phyloP scores from a whole-genome alignment of 805 yeast genomes.

The Pichia rugopelliculosa region DNA sequence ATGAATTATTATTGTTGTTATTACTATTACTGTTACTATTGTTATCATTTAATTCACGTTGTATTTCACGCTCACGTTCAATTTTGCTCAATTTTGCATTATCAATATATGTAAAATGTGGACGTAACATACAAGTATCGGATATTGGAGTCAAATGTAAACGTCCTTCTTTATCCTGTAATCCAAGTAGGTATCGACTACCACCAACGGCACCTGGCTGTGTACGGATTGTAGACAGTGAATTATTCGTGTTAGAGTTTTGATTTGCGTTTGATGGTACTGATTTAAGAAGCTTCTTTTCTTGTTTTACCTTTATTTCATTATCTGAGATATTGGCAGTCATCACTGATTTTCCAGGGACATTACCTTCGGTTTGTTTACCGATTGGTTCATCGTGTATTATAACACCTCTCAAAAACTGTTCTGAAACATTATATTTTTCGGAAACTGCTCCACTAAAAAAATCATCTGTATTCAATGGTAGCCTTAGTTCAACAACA shows the following conservation, averaged over 20 bases:
- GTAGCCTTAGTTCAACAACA: slow-evolving; percentile 67
- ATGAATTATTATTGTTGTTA: slow-evolving; percentile 21
- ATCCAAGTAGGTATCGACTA: slow-evolving; percentile 34
- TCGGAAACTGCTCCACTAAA: slow-evolving; percentile 59
- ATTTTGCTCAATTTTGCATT: slow-evolving; percentile 29
- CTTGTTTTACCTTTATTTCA: not conserved
- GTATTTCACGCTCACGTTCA: slow-evolving; percentile 36
- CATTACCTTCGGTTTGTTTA: not conserved
- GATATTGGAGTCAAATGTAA: slow-evolving; percentile 60
- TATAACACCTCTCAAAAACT: slow-evolving; percentile 66
- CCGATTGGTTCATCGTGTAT: slow-evolving; percentile 38
- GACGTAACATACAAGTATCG: slow-evolving; percentile 69
- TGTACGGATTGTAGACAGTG: slow-evolving; percentile 9
- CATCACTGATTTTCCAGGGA: slow-evolving; percentile 1
- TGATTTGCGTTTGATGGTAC: not conserved
- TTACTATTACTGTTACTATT: slow-evolving; percentile 21
- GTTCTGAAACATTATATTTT: slow-evolving; percentile 48
- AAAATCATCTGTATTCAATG: slow-evolving; percentile 60
- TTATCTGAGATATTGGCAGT: not conserved
- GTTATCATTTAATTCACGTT: slow-evolving; percentile 30
- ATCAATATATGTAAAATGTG: slow-evolving; percentile 75
- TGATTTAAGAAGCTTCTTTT: not conserved
- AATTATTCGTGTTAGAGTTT: not conserved
- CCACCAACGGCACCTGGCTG: slow-evolving; percentile 17
- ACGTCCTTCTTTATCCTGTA: slow-evolving; percentile 28